Evolutionary conservation across 768 basidiomycete species (phyloP).

Genomic region (Lactifluus volemus): DNA sequence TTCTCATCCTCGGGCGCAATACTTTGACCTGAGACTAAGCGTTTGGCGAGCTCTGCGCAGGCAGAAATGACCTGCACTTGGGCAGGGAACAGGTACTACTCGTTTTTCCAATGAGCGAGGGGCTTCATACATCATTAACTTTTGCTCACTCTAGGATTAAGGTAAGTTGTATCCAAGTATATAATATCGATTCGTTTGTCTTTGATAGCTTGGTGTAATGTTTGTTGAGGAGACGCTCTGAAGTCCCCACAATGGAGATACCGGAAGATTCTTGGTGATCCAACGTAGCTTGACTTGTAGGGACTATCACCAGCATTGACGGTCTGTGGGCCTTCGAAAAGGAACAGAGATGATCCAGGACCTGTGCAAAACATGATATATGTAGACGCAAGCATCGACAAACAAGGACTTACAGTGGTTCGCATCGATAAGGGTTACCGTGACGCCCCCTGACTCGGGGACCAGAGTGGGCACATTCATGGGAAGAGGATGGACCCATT

Average conservation of each 20-base stretch:
- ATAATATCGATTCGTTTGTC: conserved; percentile 78
- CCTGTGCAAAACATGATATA: conserved; percentile 23
- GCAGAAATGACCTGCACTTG: conserved; percentile 92
- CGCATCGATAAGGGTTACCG: conserved; percentile 91
- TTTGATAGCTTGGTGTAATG: conserved; percentile 73
- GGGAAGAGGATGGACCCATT: conserved; percentile 85
- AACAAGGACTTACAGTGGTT: conserved; percentile 67
- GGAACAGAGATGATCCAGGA: conserved; percentile 89
- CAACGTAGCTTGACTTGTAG: conserved; percentile 63
- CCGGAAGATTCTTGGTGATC: conserved; percentile 60
- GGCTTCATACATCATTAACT: not conserved
- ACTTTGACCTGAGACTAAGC: conserved; percentile 38
- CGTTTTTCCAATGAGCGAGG: not conserved
- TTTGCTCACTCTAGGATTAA: conserved; percentile 62
- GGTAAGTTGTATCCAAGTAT: conserved; percentile 94
- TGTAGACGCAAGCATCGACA: not conserved
- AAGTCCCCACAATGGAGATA: conserved; percentile 97
- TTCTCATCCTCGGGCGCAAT: conserved; percentile 22
- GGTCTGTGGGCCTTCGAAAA: conserved; percentile 90
- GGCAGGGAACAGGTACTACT: conserved; percentile 89
- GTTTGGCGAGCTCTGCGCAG: conserved; percentile 73
- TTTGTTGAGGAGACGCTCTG: conserved; percentile 81
- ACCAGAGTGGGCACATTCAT: conserved; percentile 67
- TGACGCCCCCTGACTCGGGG: conserved; percentile 77
- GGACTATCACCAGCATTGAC: conserved; percentile 78